Evolutionary conservation across 176 grass and related monocot species (phyloP).

Genomic region (Pharus latifolius): DNA sequence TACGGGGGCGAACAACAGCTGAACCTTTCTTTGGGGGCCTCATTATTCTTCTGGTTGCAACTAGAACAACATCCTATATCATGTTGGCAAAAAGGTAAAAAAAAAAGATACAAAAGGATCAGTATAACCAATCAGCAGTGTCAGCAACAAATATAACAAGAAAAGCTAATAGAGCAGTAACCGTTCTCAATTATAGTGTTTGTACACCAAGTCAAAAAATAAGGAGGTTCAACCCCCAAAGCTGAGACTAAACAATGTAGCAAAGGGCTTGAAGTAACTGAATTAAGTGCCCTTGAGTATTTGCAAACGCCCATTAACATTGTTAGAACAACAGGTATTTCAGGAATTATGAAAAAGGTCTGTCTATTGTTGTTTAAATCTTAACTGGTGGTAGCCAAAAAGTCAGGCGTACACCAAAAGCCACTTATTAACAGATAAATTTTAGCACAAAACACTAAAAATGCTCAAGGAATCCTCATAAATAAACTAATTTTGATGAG

Average conservation of each 20-base stretch:
- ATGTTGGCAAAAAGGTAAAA: neutral
- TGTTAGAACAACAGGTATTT: too few species aligned
- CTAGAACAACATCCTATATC: conserved; percentile 52
- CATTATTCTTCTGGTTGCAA: conserved; percentile 62
- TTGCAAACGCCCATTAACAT: too few species aligned
- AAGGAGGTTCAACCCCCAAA: neutral
- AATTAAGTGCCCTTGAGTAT: too few species aligned
- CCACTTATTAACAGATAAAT: neutral
- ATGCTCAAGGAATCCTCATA: neutral
- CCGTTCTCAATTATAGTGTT: neutral
- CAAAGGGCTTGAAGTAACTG: too few species aligned
- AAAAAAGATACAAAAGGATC: too few species aligned
- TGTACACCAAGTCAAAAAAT: neutral
- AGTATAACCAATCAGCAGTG: neutral
- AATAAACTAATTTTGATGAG: neutral
- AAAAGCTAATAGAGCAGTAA: neutral
- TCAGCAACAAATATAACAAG: neutral
- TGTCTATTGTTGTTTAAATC: too few species aligned
- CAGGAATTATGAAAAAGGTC: too few species aligned
- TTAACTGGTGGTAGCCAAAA: too few species aligned
- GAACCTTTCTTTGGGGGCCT: conserved; percentile 69
- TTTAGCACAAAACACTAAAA: neutral
- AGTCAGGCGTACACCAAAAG: neutral
- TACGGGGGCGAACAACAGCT: conserved; percentile 58
- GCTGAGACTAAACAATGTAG: neutral